Base-by-base conservation (phyloP, 2,329 filamentous ascomycete genomes). In the Zasmidium cellare region DNA sequence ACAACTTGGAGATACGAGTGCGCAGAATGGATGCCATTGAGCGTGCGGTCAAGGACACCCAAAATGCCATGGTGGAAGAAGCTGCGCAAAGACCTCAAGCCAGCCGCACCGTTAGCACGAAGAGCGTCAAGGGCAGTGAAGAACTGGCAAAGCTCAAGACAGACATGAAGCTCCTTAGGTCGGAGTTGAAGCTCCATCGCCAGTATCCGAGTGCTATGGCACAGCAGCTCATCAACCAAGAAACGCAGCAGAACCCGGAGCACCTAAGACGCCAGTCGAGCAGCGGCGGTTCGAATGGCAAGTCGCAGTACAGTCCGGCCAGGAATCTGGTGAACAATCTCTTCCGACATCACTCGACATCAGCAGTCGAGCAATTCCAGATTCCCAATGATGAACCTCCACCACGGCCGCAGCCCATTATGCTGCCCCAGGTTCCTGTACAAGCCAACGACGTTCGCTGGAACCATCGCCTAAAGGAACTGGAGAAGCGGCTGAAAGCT, bases 11-110 rank as follows among this genome's bases (percentile, higher is more conserved):
- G 54, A 77, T 86, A 23, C 87, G 92, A 16, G 83, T 88, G 59
- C 94, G 96, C 78, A 91, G 91, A 66, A 84, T 99, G 25, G 93
- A 97, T 64, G 85, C 90, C 2, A 81, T 99, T 0, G 94, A 99
- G 75, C 85, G 87, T 16, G 83, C 91, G 45, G 86, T 94, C 44
- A 84, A 89, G 59, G 89, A 87, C 64, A 83, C 79, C 28, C 77
- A 81, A 60, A 70, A 71, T 22, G 79, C 82, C 18, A 53, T 60
- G 51, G 58, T 56, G 56, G 61, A 62, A 47, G 59, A 62, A 25
- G 57, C 62, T 24, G 57, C 58, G 44, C 57, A 61, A 28, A 58
- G 59, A 14, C 61, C 64, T 18, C 62, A 64, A 53, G 71, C 49
- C 31, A 74, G 70, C 53, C 75, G 75, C 41, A 58, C 65, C 22